Conservation (phyloP, 2,329 filamentous ascomycete genomes). For the Xylariaceae sp. region DNA sequence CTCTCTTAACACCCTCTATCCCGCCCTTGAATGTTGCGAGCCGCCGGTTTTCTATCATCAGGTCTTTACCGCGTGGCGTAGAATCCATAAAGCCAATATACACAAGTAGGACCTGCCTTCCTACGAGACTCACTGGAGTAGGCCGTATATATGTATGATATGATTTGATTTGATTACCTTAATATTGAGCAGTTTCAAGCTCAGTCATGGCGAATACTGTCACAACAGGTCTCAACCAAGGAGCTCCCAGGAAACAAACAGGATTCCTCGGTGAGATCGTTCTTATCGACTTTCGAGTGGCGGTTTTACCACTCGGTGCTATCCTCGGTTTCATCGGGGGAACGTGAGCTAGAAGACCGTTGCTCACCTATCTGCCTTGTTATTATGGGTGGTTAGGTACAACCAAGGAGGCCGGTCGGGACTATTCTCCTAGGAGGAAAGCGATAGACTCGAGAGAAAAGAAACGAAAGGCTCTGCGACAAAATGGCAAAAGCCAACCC, state of each 20-base stretch:
- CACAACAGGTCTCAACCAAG: too few species aligned
- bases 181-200: too few species aligned
- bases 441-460: not conserved
- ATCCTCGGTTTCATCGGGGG: conserved; percentile 31
- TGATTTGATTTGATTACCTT: too few species aligned
- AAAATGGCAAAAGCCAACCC: conserved; percentile 7
- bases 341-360: conserved; percentile 9
- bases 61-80: not conserved
- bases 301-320: conserved; percentile 36
- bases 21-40: not conserved
- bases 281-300: conserved; percentile 37
- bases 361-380: conserved; percentile 7
- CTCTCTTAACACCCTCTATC: too few species aligned
- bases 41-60: not conserved
- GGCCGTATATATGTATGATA: too few species aligned
- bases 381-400: conserved; percentile 8
- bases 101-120: conserved; percentile 1
- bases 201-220: too few species aligned
- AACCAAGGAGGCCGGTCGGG: not conserved
- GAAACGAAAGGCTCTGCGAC: conserved; percentile 4
- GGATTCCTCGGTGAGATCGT: conserved; percentile 31
- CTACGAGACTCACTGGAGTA: not conserved
- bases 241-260: too few species aligned
- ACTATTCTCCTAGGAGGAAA: too few species aligned
- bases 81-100: not conserved